phyloP scores from a whole-genome alignment of 2,329 filamentous ascomycete species.

The Periconia sp. region DNA sequence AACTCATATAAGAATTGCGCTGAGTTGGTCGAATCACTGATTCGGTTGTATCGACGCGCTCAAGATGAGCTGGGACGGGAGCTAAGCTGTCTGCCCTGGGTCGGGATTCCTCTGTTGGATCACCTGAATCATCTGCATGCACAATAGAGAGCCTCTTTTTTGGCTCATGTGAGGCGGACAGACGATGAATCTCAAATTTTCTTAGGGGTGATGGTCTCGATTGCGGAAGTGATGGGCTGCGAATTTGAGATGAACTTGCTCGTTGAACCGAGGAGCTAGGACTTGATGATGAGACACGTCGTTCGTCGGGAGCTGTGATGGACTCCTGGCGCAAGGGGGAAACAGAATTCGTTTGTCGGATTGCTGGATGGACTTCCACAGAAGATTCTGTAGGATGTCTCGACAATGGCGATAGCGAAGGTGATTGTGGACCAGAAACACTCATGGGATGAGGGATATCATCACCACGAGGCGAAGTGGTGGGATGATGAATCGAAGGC shows the following conservation, averaged over 20 bases:
- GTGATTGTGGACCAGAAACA: no score
- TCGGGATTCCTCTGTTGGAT: conserved; percentile 8
- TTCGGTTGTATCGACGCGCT: conserved; percentile 24
- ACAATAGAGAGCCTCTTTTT: conserved; percentile 21
- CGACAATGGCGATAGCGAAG: conserved; percentile 12
- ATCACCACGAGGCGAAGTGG: no score
- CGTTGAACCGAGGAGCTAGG: conserved; percentile 22
- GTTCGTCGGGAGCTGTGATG: conserved; percentile 8
- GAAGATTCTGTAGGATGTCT: not conserved
- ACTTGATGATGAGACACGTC: conserved; percentile 7
- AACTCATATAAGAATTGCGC: conserved; percentile 8
- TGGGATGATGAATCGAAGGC: not conserved
- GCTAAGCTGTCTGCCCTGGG: conserved; percentile 25
- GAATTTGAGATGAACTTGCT: conserved; percentile 18
- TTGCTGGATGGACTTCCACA: conserved; percentile 1
- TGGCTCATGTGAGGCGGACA: conserved; percentile 13
- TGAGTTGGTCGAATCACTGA: conserved; percentile 13
- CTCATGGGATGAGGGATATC: no score
- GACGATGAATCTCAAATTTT: conserved; percentile 1
- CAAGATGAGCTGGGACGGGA: conserved; percentile 30
- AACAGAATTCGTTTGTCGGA: conserved; percentile 8
- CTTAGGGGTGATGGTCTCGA: conserved; percentile 9
- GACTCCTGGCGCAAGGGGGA: conserved; percentile 7
- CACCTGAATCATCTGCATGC: conserved; percentile 12
- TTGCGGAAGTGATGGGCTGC: conserved; percentile 11